Base-by-base conservation (phyloP, 257 asterid species). In the Solanum medicagineum region DNA sequence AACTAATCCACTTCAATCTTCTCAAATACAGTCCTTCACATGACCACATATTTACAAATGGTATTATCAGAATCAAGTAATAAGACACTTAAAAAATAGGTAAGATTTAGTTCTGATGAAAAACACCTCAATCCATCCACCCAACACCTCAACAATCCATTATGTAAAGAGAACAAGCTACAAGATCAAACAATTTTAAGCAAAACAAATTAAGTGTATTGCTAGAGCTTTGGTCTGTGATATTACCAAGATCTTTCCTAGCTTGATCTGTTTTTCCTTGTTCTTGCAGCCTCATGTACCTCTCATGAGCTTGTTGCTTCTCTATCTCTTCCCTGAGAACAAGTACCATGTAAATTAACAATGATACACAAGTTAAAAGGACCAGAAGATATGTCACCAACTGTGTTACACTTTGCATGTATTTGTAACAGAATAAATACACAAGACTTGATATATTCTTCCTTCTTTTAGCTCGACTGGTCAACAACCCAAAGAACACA, bases 261-360 rank as follows among this genome's bases (percentile, higher is more conserved):
- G 99, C 94, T 88, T 94, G 98, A 1, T 96, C 99, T 4, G 99
- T 96, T 91, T 96, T 95, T 77, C 99, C 99, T 88, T 95, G 98
- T 89, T 96, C 99, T 90, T 95, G 99, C 89, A 96, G 92, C 97
- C 86, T 92, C 99, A 96, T 96, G 88, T 93, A 96, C 93, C 98
- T 92, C 83, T 95, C 99, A 85, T 94, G 99, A 71, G 99, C 95
- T 87, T 87, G 87, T 90, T 94, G 98, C 87, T 79, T 96, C 91
- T 96, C 99, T 85, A 96, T 91, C 93, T 96, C 99, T 92, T 96
- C 99, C 89, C 99, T 96, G 83, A 36, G 68, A 77, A 90, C 73
- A 87, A 68, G 40, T 79, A 56, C 60, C 12, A 14, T 13, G 14
- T 81, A 57, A 71, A 80, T 44, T 40, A 85, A 49, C 44, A 36